Base-by-base conservation (phyloP, 768 basidiomycete genomes). In the Collybia nuda region DNA sequence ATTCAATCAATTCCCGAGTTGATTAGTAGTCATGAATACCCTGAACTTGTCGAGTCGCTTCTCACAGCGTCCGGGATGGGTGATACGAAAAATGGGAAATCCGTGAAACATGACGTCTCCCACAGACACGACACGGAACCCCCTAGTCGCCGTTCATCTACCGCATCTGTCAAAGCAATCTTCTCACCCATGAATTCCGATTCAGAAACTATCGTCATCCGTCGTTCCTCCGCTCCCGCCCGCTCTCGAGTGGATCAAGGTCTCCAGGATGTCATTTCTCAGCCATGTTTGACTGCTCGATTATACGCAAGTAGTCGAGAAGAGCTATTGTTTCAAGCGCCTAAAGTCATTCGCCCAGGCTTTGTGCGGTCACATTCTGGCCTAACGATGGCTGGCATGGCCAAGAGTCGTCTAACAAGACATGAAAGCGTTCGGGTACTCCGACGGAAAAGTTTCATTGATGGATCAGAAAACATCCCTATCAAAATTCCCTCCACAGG, bases 191-290 rank as follows among this genome's bases (percentile, higher is more conserved):
- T 78, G 44, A 60, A 70, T 24, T 67, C 79, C 23, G 83, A 87
- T 51, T 70, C 77, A 14, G 77, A 81, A 32, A 78, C 80, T 3
- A 78, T 88, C 36, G 75, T 86, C 56, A 79, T 89, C 47, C 79
- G 83, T 29, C 85, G 90, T 14, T 79, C 83, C 14, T 84, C 88
- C 15, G 71, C 81, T 8, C 69, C 79, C 37, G 82, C 84, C 28
- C 84, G 91, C 41, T 74, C 77, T 23, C 79, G 82, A 36, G 84
- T 92, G 44, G 93, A 96, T 59, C 80, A 86, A 39, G 84, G 84
- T 9, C 71, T 98, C 15, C 76, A 80, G 40, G 94, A 96, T 60
- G 82, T 97, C 50, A 83, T 88, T 57, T 93, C 92, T 9, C 83
- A 86, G 52, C 73, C 75, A 19, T 88, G 88, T 55, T 67, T 86